A percentile compares a stretch with the other conserved stretches of the same genome.
These are phyloP conservation scores for Adansonia grandidieri DNA, from an alignment of 441 rosid genomes.

Conservation along the genomic window DNA sequence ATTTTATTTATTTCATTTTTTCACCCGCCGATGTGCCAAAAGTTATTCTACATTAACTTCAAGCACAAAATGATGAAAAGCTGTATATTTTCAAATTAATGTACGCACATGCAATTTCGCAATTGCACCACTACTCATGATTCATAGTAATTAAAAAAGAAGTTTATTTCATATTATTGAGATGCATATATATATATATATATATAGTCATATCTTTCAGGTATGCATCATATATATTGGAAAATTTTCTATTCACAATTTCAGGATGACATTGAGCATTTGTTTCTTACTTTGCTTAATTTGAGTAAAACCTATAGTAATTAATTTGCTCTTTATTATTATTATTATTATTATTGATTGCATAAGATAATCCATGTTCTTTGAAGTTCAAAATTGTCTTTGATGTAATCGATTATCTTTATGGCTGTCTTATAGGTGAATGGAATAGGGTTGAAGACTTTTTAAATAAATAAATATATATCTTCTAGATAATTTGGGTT, in stretches of 20 bases:
- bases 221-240: neutral
- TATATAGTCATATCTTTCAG: neutral
- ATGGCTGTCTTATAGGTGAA: neutral
- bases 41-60: too few relatives aligned
- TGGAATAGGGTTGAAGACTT: neutral
- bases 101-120: too few relatives aligned
- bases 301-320: too few relatives aligned
- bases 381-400: conserved; percentile 13
- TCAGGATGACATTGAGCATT: neutral
- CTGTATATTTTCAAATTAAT: too few relatives aligned
- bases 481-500: neutral
- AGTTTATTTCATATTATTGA: too few relatives aligned
- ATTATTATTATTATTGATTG: neutral
- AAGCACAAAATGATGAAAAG: too few relatives aligned
- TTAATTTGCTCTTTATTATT: neutral
- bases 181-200: too few relatives aligned
- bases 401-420: conserved; percentile 1
- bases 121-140: too few relatives aligned
- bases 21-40: too few relatives aligned
- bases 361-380: neutral
- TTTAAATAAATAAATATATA: neutral
- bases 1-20: too few relatives aligned
- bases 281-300: neutral
- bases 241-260: neutral
- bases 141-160: too few relatives aligned